These are phyloP conservation scores for Fusarium proliferatum DNA, from an alignment of 2,329 filamentous ascomycete species.

Conservation along the genomic window DNA sequence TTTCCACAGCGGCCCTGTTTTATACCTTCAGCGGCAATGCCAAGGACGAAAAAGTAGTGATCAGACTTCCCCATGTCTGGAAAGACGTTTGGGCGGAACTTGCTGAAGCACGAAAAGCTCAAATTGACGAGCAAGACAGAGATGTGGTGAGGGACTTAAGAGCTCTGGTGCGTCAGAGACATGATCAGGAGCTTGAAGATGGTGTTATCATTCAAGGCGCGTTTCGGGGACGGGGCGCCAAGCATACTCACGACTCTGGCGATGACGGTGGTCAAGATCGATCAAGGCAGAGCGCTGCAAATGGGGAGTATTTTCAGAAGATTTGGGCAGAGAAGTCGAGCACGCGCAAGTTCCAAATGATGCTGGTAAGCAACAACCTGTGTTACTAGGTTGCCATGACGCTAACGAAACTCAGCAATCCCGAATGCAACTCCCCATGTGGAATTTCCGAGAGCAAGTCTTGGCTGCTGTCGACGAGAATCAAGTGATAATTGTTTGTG, in stretches of 20 bases:
- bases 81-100: constrained; percentile 88
- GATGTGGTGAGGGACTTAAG: constrained; percentile 74
- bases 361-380: constrained; percentile 68
- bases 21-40: constrained; percentile 79
- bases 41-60: constrained; percentile 86
- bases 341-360: constrained; percentile 75
- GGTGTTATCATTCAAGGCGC: constrained; percentile 81
- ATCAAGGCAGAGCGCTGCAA: constrained; percentile 51
- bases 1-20: constrained; percentile 85
- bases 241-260: constrained; percentile 58
- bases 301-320: constrained; percentile 63
- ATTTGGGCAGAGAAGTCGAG: constrained; percentile 70
- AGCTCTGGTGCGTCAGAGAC: constrained; percentile 73
- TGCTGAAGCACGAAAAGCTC: constrained; percentile 74
- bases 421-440: constrained; percentile 89
- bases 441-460: constrained; percentile 82
- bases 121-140: constrained; percentile 77
- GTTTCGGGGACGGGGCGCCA: constrained; percentile 72
- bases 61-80: constrained; percentile 83
- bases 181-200: constrained; percentile 76
- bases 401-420: constrained; percentile 56
- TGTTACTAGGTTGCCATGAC: neutral
- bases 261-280: constrained; percentile 63
- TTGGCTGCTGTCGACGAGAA: constrained; percentile 80
- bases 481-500: constrained; percentile 92